Evolutionary conservation across 164 flowering plant genomes (phyloP), one percentile per base, ranked within the genome.

Genomic region (Cinnamomum micranthum): DNA sequence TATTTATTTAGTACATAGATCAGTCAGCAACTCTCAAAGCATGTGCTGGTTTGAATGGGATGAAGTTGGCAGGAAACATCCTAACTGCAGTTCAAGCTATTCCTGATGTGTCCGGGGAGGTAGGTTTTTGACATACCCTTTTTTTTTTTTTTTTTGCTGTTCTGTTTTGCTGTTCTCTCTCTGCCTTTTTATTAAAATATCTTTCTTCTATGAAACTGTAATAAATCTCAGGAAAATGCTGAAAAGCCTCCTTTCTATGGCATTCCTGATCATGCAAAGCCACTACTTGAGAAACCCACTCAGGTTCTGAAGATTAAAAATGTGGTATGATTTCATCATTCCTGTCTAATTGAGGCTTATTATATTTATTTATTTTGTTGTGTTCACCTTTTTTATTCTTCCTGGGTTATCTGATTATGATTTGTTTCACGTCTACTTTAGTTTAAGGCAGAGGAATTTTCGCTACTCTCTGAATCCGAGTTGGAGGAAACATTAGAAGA

Each of bases 41-140:
- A 58, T 92, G 97, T 84, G 95, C 97, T 76, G 98, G 94, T 63
- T 80, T 96, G 79, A 91, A 89, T 85, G 99, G 99, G 71, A 88
- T 96, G 93, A 96, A 85, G 85, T 78, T 96, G 71, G 97, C 93
- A 71, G 99, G 98, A 65, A 80, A 83, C 84, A 84, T 91, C n/a
- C 75, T 94, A 50, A 94, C 93, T 74, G 99, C 80, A 2, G 86
- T 92, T 76, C 94, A 85, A 82, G 96, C 97, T 74, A 9, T 76
- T 82, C 94, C 88, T 25, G 71, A 80, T 78, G 84, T 78, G 77
- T 71, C 80, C 17, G 19, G 73, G 27, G 73, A 77, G 89, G 96
- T 92, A 88, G 59, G 25, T 35, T 35, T 59, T 14, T 24, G 33
- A 24, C 47, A 50, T 33, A 65, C 19, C 20, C 50, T 62, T 52